Base-by-base conservation (phyloP, 176 grass and related monocot genomes). In the Zizania latifolia region DNA sequence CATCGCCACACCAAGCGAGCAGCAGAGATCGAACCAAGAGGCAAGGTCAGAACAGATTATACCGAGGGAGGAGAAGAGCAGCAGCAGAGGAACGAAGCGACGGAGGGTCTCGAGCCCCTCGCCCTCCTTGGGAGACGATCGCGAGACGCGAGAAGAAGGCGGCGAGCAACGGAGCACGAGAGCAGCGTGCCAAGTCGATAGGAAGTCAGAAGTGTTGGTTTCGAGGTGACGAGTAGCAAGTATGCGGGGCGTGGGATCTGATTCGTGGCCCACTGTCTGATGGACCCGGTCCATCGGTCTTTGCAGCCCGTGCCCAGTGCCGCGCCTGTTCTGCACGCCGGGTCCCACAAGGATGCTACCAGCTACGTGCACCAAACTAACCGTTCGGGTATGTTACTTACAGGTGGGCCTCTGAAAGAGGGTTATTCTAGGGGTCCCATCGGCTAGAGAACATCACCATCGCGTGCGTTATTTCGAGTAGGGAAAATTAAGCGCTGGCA, bases 91-190 rank as follows among this genome's bases (percentile, higher is more conserved):
- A 14, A 54, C 32, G 28, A 31, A 7, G 1, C 4, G 58, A 62
- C 6, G 23, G 21, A 35, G 65, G 11, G 32, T 14, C 51, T 65
- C 31, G 38, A 40, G 38, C 44, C 16, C 44, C 44, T 3, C 3
- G 34, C 4, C 34, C 34, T 4, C 34, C 34, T 36, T 6, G 34
- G 56, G 43, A 54, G 77, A 62, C 54, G 44, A 76, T 75, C 33
- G 39, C 24, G 23, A 62, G n/a, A 78, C 35, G 56, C 64, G 6
- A 74, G 44, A 27, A 63, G 71, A 34, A 55, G 54, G 71, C 37
- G 22, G 59, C 55, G 35, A 86, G 65, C 36, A 36, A 46, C 24
- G 5, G 64, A 72, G 58, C 44, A 30, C 16, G 56, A n/a, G n/a
- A n/a, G n/a, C n/a, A n/a, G n/a, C n/a, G n/a, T n/a, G n/a, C n/a